phyloP scores from a whole-genome alignment of 306 rosid species.

The Cucumis sativus region Cucumber_9930_V3 NC_026657.2:14654501-14655000 shows the following conservation, averaged over 20 bases:
- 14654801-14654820: not conserved
- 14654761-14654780: not conserved
- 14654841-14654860: no score
- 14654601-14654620: not conserved
- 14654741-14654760: not conserved
- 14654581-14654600: slow-evolving; percentile 42
- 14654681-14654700: slow-evolving; percentile 20
- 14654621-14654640: slow-evolving; percentile 5
- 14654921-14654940: no score
- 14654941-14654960: no score
- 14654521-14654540: slow-evolving; percentile 61
- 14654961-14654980: no score
- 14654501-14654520: slow-evolving; percentile 46
- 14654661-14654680: not conserved
- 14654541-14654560: slow-evolving; percentile 72
- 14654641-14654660: not conserved
- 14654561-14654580: slow-evolving; percentile 58
- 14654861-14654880: no score
- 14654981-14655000: no score
- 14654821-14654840: no score
- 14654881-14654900: no score
- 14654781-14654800: not conserved
- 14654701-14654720: not conserved
- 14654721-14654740: not conserved
- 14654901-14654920: no score